Percentiles rank a stretch among this genome's conserved stretches.
Conservation (phyloP, 208 protist genomes). For the Wallacemonas sp. region DNA sequence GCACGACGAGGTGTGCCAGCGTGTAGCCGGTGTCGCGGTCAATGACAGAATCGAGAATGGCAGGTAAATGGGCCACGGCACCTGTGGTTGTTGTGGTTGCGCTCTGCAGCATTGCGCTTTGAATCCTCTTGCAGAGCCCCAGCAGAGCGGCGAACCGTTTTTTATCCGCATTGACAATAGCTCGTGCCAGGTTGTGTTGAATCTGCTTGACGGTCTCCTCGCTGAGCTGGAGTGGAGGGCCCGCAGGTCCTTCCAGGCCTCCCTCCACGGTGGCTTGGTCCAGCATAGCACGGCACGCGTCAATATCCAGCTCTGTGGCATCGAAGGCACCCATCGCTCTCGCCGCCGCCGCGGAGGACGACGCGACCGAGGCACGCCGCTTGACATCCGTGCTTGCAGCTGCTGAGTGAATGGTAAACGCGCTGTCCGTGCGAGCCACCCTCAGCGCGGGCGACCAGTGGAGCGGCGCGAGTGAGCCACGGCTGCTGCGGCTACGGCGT, state of each 20-base stretch:
- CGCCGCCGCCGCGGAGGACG: too few relatives aligned
- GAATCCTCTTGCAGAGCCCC: conserved; percentile 16
- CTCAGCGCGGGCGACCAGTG: neutral
- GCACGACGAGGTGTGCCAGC: conserved; percentile 43
- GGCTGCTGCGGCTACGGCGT: too few relatives aligned
- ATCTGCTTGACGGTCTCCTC: conserved; percentile 19
- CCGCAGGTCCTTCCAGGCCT: neutral
- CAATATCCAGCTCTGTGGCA: conserved; percentile 12
- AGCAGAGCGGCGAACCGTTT: conserved; percentile 24
- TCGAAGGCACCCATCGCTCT: neutral
- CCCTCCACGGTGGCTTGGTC: neutral
- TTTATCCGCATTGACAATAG: conserved; percentile 18
- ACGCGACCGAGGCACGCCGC: neutral
- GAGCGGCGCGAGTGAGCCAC: too few relatives aligned
- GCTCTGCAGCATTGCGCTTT: neutral
- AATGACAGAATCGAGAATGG: conserved; percentile 37
- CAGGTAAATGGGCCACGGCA: neutral
- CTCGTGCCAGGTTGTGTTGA: conserved; percentile 33
- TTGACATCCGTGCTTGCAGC: neutral
- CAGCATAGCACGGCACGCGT: conserved; percentile 10
- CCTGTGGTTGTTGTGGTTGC: conserved; percentile 6
- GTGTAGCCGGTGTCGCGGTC: conserved; percentile 42
- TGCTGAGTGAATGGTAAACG: conserved; percentile 7
- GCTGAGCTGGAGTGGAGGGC: neutral
- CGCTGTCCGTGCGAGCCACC: neutral